Evolutionary conservation across 2,329 filamentous ascomycete genomes (phyloP), one percentile per base, ranked within the genome.

Genomic region (Aspergillus candidus): DNA sequence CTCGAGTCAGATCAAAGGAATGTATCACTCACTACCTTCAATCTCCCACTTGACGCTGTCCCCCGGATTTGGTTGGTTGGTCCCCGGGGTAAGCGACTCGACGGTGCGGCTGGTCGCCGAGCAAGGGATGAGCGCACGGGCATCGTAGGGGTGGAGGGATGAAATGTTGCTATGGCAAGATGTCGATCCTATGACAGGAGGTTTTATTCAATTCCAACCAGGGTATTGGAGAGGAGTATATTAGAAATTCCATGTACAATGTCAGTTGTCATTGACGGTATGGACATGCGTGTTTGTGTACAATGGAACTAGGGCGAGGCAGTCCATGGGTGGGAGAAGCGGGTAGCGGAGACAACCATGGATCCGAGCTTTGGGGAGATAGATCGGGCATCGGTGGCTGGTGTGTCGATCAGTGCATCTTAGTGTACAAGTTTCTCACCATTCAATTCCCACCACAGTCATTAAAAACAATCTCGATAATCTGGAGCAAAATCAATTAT

Each of bases 291-390:
- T 38, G 22, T 38, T 30, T 38, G 22, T n/a, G 36, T 15, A 15
- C 4, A 4, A 4, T 11, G 36, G 17, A 38, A 22, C 36, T 30
- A 11, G 11, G 22, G 17, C 29, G 22, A 31, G n/a, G 36, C 4
- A 11, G 22, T 30, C 36, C 36, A 38, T 38, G 36, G 36, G 31
- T 22, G 36, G 11, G 14, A 38, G 36, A 14, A 30, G 36, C 22
- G 29, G 31, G 17, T 30, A 14, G 36, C 22, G 22, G 22, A 27
- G 22, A 27, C 22, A 54, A 54, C 54, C 54, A 56, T 56, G 55
- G 53, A 42, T 55, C 45, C 27, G 27, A 29, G 22, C 29, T 36
- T 36, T 31, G 18, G 40, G 32, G 22, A 6, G 12, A 15, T 29
- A 29, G 40, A 29, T 27, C 22, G 22, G 22, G 22, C 22, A 27